Conservation (phyloP, 257 asterid species). For the Solanum clarkiae region DNA sequence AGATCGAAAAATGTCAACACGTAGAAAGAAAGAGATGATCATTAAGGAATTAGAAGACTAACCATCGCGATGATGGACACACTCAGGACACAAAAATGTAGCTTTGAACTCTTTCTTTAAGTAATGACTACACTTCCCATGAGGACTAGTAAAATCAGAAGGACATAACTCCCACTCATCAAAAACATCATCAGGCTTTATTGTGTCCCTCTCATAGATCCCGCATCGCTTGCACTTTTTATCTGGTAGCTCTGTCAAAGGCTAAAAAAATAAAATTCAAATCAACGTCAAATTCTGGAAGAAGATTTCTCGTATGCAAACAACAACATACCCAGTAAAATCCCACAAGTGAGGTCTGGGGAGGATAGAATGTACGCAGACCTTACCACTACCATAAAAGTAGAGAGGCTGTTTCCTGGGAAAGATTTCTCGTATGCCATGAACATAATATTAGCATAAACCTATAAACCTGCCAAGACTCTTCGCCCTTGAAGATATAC, state of each 20-base stretch:
- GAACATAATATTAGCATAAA: not conserved
- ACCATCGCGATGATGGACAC: conserved; percentile 6
- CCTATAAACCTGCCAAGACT: conserved; percentile 75
- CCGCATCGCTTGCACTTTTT: conserved; percentile 83
- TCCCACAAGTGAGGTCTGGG: too few relatives aligned
- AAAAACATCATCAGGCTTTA: conserved; percentile 39
- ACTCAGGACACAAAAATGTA: conserved; percentile 25
- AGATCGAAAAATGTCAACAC: not conserved
- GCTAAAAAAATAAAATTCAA: conserved; percentile 40
- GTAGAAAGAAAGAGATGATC: not conserved
- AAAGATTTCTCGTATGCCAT: not conserved
- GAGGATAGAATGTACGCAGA: too few relatives aligned
- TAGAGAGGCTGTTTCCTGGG: too few relatives aligned
- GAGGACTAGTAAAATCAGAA: conserved; percentile 44
- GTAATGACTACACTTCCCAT: conserved; percentile 33
- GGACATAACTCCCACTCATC: conserved; percentile 90
- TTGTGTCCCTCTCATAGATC: conserved; percentile 54
- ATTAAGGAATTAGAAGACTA: not conserved
- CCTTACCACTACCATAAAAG: too few relatives aligned
- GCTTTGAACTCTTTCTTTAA: conserved; percentile 23
- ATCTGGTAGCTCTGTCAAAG: conserved; percentile 42
- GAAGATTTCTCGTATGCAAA: not conserved
- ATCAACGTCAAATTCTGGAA: not conserved
- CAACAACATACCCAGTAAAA: too few relatives aligned
- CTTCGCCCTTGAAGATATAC: conserved; percentile 66